phyloP scores from a whole-genome alignment of 306 rosid genomes.

The Prunus mume region DNA sequence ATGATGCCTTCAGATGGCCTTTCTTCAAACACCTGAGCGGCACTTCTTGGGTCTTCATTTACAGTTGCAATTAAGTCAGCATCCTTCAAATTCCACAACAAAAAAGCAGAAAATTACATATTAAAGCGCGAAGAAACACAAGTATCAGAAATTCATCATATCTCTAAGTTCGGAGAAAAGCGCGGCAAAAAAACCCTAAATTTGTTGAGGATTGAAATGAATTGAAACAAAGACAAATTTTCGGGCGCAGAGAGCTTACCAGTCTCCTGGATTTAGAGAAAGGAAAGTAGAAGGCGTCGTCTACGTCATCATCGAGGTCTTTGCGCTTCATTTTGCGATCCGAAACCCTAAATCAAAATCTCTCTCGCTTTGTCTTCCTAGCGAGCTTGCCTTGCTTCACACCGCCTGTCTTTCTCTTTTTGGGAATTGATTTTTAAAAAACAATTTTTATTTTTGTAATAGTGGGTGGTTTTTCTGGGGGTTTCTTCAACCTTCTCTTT shows the following conservation, averaged over 20 bases:
- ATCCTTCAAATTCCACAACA: constrained; percentile 17
- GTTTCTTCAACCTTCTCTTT: neutral
- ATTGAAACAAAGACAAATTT: neutral
- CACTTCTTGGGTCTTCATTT: constrained; percentile 6
- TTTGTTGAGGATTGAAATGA: neutral
- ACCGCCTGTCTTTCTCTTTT: neutral
- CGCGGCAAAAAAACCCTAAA: neutral
- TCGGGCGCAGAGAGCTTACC: constrained; percentile 12
- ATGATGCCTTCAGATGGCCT: neutral
- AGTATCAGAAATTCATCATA: neutral
- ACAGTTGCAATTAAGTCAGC: neutral
- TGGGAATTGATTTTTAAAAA: neutral
- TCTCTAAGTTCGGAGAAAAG: neutral
- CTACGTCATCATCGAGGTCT: constrained; percentile 6
- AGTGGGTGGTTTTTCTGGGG: constrained; percentile 9
- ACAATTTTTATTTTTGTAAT: neutral
- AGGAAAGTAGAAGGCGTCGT: constrained; percentile 13
- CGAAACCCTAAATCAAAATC: neutral
- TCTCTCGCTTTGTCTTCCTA: too few relatives aligned
- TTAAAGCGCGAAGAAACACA: neutral
- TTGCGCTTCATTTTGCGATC: constrained; percentile 29
- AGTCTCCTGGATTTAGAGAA: constrained; percentile 23
- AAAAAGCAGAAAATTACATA: neutral
- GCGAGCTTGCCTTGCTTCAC: neutral
- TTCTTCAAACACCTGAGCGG: constrained; percentile 5